phyloP scores from a whole-genome alignment of 192 early-diverging fungal species.

The Spinellus fusiger region DNA sequence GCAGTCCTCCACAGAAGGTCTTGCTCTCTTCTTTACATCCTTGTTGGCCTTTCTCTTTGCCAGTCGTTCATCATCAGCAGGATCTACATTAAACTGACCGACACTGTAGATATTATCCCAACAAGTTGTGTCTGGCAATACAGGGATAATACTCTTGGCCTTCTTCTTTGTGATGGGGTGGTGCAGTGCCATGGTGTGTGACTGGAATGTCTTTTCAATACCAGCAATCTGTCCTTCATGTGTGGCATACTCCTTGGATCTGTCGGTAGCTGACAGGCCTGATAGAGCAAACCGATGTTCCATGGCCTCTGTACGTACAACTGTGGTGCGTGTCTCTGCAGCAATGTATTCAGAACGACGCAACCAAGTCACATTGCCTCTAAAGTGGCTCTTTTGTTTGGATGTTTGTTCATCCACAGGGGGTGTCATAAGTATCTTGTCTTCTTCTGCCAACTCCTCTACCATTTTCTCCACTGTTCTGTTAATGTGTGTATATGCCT shows the following conservation, averaged over 20 bases:
- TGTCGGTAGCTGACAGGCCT: slow-evolving; percentile 18
- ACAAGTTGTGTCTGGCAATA: slow-evolving; percentile 45
- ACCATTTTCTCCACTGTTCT: background rate
- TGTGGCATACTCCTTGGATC: slow-evolving; percentile 26
- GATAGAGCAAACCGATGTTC: slow-evolving; percentile 25
- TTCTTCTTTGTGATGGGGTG: slow-evolving; percentile 44
- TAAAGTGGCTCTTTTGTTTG: slow-evolving; percentile 17
- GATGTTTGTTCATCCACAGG: slow-evolving; percentile 9
- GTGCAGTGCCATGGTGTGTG: slow-evolving; percentile 24
- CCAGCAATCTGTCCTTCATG: slow-evolving; percentile 38
- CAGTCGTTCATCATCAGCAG: slow-evolving; percentile 26
- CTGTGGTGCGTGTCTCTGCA: slow-evolving; percentile 35
- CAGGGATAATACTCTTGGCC: slow-evolving; percentile 43
- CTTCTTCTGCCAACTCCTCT: slow-evolving; percentile 23
- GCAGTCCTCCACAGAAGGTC: slow-evolving; percentile 6
- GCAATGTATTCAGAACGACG: slow-evolving; percentile 53
- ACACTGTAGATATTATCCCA: slow-evolving; percentile 48
- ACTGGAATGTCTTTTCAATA: slow-evolving; percentile 41
- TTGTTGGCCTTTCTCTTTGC: background rate
- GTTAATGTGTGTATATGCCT: background rate
- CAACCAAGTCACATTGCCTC: slow-evolving; percentile 43
- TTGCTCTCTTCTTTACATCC: background rate
- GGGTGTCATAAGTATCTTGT: slow-evolving; percentile 21
- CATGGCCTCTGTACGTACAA: slow-evolving; percentile 21
- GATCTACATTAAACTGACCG: slow-evolving; percentile 45